These are phyloP conservation scores for Eutypa lata DNA, from an alignment of 2,329 filamentous ascomycete species.

Conservation along the genomic window DNA sequence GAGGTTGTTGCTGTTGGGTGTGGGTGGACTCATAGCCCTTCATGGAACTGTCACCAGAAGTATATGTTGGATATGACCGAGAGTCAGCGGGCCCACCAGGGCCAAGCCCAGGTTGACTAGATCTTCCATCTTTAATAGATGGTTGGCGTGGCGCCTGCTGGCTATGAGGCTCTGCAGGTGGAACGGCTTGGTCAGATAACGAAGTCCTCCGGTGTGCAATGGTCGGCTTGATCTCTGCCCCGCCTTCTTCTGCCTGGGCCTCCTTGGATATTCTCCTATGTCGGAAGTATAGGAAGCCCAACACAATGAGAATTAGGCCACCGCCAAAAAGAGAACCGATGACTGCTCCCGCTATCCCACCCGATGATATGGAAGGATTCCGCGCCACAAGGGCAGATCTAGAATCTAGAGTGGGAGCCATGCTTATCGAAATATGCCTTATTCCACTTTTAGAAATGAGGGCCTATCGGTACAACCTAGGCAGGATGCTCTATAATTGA, in stretches of 20 bases:
- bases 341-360: slow-evolving; percentile 29
- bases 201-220: slow-evolving; percentile 10
- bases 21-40: slow-evolving; percentile 14
- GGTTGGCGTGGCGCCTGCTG: slow-evolving; percentile 7
- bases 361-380: slow-evolving; percentile 21
- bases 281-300: slow-evolving; percentile 31
- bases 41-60: slow-evolving; percentile 17
- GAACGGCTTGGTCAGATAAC: slow-evolving; percentile 14
- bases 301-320: slow-evolving; percentile 23
- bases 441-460: neutral
- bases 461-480: neutral
- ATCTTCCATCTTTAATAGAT: slow-evolving; percentile 16
- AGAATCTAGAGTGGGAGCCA: slow-evolving; percentile 16
- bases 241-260: slow-evolving; percentile 17
- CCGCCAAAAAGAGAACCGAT: slow-evolving; percentile 28
- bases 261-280: slow-evolving; percentile 22
- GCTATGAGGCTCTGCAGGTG: slow-evolving; percentile 8
- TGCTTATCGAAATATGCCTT: slow-evolving; percentile 4
- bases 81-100: slow-evolving; percentile 9
- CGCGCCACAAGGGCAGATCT: slow-evolving; percentile 20
- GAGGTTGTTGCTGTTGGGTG: slow-evolving; percentile 10
- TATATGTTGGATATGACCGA: slow-evolving; percentile 14
- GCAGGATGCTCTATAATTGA: no score
- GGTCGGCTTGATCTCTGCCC: slow-evolving; percentile 14
- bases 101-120: slow-evolving; percentile 11